Evolutionary conservation across 1,284 basidiomycete genomes (phyloP), one percentile per base, ranked within the genome.

Genomic region (Coniferiporia weirii): DNA sequence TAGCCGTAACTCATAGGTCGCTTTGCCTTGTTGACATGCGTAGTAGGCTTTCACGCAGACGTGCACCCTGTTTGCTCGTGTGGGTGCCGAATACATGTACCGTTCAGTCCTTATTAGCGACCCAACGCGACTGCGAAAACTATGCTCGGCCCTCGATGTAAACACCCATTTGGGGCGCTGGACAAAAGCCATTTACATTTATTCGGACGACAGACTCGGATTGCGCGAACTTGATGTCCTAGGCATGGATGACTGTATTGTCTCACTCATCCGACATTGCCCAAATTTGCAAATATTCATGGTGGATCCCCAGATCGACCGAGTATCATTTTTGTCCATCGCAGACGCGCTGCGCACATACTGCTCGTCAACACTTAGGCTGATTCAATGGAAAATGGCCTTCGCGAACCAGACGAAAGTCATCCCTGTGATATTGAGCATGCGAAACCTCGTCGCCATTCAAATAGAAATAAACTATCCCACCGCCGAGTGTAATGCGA

Each of bases 261-360:
- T 57, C 44, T 56, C 61, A 0, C 54, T 62, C 17, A 35, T 62
- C 9, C 57, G 57, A 43, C 61, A 59, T 32, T 86, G 84, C 63
- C 83, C 83, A 4, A 87, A 88, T 62, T 79, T 89, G 51, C 79
- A 87, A 62, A 81, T 85, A 8, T 87, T 89, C 69, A 73, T 86
- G 36, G 72, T 86, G 52, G 84, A 86, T 59, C 80, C 84, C 0
- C 74, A 88, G 69, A 73, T 78, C 6, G 65, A 27, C n/a, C 35
- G 66, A 12, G 68, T 54, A 1, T 73, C 81, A 4, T 85, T 89
- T 61, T 78, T 81, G 1, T 72, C 81, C 0, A 75, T 89, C n/a
- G 83, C 78, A 0, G 80, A 87, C 64, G 77, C 84, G 0, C 73
- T 90, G 0, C 78, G 78, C 55, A 77, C 71, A 2, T 79, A 73